Evolutionary conservation across 768 basidiomycete genomes (phyloP).

Genomic region (Coprinopsis marcescibilis): DNA sequence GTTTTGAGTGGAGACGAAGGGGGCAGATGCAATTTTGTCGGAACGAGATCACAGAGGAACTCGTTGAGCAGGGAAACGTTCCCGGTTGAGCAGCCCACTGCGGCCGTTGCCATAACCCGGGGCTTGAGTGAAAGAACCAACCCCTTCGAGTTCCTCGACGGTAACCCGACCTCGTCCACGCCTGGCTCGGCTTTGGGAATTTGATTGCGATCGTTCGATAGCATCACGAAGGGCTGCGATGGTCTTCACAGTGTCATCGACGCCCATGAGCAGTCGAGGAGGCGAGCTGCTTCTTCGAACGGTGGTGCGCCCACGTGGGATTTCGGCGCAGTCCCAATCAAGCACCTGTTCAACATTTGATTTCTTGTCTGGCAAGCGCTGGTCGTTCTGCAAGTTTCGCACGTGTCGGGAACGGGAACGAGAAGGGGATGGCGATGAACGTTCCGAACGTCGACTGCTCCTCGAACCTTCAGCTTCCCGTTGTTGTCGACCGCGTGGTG

Average conservation of each 20-base stretch:
- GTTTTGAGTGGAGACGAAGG: not conserved
- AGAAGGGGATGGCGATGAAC: slow-evolving; percentile 27
- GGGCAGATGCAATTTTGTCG: slow-evolving; percentile 3
- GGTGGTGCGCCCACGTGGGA: slow-evolving; percentile 41
- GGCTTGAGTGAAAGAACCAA: slow-evolving; percentile 35
- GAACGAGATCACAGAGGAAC: slow-evolving; percentile 20
- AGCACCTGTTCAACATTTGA: slow-evolving; percentile 36
- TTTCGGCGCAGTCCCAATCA: slow-evolving; percentile 18
- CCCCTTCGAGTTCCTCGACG: slow-evolving; percentile 46
- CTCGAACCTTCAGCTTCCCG: slow-evolving; percentile 30
- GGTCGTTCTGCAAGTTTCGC: slow-evolving; percentile 11
- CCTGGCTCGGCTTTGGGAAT: slow-evolving; percentile 24
- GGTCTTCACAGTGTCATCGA: slow-evolving; percentile 23
- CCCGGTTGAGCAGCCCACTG: slow-evolving; percentile 51
- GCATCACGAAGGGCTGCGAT: slow-evolving; percentile 20
- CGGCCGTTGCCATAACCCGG: slow-evolving; percentile 63
- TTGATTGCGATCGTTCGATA: slow-evolving; percentile 18
- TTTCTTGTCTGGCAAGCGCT: not conserved
- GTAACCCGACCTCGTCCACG: slow-evolving; percentile 57
- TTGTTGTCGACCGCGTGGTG: slow-evolving; percentile 53
- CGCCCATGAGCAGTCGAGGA: slow-evolving; percentile 37
- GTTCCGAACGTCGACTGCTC: slow-evolving; percentile 26
- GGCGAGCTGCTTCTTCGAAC: slow-evolving; percentile 56
- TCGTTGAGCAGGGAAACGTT: slow-evolving; percentile 17
- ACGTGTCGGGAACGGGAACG: slow-evolving; percentile 38